Conservation (phyloP, 805 yeast species). For the Ogataea polymorpha region DNA sequence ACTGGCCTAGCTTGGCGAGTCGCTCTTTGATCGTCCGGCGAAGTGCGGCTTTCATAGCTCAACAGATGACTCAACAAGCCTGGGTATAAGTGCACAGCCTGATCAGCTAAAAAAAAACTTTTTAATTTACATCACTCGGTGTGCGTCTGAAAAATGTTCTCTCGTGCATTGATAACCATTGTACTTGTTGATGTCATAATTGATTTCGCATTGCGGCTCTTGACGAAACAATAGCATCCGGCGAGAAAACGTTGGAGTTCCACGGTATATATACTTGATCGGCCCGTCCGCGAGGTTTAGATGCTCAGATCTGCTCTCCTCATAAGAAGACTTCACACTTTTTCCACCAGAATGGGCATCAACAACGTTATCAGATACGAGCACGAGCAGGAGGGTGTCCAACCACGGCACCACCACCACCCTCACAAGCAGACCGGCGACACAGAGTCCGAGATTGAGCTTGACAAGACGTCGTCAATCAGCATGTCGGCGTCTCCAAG, state of each 20-base stretch:
- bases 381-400: slow-evolving; percentile 19
- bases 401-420: slow-evolving; percentile 10
- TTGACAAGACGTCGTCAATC: slow-evolving; percentile 1
- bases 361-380: slow-evolving; percentile 26
- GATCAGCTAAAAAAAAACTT: slow-evolving; percentile 7
- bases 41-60: slow-evolving; percentile 7
- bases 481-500: slow-evolving; percentile 9
- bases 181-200: slow-evolving; percentile 7
- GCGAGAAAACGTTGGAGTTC: neutral
- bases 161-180: slow-evolving; percentile 1
- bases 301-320: slow-evolving; percentile 2
- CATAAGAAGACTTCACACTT: slow-evolving; percentile 6
- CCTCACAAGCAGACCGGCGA: slow-evolving; percentile 1
- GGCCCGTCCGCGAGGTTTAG: neutral
- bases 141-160: slow-evolving; percentile 4
- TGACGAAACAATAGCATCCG: neutral
- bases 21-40: slow-evolving; percentile 5
- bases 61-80: slow-evolving; percentile 9
- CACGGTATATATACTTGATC: neutral
- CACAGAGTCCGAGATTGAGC: neutral
- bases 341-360: slow-evolving; percentile 23
- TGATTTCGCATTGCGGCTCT: slow-evolving; percentile 7
- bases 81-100: slow-evolving; percentile 3
- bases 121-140: slow-evolving; percentile 11
- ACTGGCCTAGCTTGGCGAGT: slow-evolving; percentile 3